Evolutionary conservation across 495 filamentous ascomycete genomes (phyloP).

Genomic region (Bryoglossum gracile): DNA sequence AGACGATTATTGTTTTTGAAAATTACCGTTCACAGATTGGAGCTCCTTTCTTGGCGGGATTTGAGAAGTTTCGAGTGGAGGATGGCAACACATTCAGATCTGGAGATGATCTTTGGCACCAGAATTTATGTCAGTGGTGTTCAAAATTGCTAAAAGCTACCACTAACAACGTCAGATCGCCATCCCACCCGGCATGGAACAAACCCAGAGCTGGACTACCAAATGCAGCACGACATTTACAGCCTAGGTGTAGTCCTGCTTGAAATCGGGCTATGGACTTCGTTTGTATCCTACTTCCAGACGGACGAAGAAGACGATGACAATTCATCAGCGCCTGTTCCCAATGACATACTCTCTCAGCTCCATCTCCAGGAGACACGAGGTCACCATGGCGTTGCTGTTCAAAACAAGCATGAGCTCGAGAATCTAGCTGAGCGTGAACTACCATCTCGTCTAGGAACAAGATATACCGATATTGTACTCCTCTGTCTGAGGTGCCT

Average conservation of each 20-base stretch:
- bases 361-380: background rate
- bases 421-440: slow-evolving; percentile 4
- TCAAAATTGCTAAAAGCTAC: background rate
- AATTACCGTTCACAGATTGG: slow-evolving; percentile 14
- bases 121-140: slow-evolving; percentile 9
- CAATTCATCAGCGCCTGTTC: background rate
- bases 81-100: slow-evolving; percentile 11
- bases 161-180: slow-evolving; percentile 8
- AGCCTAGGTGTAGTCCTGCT: slow-evolving; percentile 18
- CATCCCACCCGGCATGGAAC: slow-evolving; percentile 20
- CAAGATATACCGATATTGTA: slow-evolving; percentile 12
- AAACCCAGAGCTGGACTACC: slow-evolving; percentile 15
- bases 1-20: slow-evolving; percentile 32
- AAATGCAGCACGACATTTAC: slow-evolving; percentile 33
- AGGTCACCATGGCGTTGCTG: background rate
- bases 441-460: slow-evolving; percentile 9
- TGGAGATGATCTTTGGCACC: slow-evolving; percentile 3
- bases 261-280: slow-evolving; percentile 26
- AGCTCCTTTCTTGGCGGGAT: slow-evolving; percentile 22
- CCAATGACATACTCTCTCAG: slow-evolving; percentile 1
- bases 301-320: background rate
- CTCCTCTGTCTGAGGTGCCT: slow-evolving; percentile 13
- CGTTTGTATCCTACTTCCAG: slow-evolving; percentile 1
- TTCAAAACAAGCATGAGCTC: slow-evolving; percentile 6
- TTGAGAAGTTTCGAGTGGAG: slow-evolving; percentile 16